Evolutionary conservation across 306 rosid species (phyloP).

Genomic region (Dalbergia cochinchinensis): DNA sequence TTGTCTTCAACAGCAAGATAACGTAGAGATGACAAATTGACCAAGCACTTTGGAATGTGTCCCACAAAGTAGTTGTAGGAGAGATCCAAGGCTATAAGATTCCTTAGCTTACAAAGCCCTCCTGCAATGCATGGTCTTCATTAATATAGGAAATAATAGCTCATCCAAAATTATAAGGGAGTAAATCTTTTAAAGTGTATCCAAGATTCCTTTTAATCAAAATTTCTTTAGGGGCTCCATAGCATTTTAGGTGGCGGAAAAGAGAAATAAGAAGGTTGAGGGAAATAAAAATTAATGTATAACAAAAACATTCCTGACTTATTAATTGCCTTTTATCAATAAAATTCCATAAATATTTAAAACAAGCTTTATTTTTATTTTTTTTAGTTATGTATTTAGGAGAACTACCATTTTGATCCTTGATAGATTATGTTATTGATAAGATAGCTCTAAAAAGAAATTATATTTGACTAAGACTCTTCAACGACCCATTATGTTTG

Average conservation of each 20-base stretch:
- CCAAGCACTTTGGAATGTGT: not conserved
- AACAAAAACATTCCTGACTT: no score
- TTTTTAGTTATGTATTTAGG: no score
- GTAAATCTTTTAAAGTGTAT: not conserved
- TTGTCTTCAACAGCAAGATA: not conserved
- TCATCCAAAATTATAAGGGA: not conserved
- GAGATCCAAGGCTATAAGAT: slow-evolving; percentile 26
- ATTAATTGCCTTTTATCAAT: no score
- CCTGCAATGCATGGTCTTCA: not conserved
- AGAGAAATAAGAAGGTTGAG: no score
- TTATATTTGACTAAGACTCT: no score
- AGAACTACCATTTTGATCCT: no score
- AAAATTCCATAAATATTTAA: no score
- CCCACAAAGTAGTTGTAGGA: not conserved
- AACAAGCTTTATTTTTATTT: no score
- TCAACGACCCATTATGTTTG: no score
- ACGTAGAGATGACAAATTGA: slow-evolving; percentile 11
- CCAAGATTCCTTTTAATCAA: not conserved
- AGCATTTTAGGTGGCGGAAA: not conserved
- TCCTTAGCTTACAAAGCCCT: slow-evolving; percentile 29
- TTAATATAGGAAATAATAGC: not conserved
- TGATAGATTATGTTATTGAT: no score
- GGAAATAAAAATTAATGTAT: not conserved
- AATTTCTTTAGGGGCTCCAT: no score
- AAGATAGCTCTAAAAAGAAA: no score